phyloP scores from a whole-genome alignment of 768 basidiomycete species.

The Daedaleopsis nitida region DNA sequence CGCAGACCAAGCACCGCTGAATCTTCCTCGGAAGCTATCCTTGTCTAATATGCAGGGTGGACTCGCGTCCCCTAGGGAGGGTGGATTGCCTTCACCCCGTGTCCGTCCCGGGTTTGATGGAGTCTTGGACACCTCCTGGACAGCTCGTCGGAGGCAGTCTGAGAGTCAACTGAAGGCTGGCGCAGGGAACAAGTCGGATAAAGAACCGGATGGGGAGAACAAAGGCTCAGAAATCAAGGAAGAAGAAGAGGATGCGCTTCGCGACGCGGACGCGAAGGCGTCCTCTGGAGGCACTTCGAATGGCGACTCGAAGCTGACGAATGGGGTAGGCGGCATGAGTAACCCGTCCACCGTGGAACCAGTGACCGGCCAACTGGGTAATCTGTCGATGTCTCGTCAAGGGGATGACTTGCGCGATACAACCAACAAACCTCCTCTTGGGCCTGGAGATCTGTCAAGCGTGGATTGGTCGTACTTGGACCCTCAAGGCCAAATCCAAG shows the following conservation, averaged over 20 bases:
- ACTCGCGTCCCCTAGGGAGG: constrained; percentile 60
- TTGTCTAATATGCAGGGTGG: constrained; percentile 57
- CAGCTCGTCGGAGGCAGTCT: constrained; percentile 62
- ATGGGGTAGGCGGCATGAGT: background rate
- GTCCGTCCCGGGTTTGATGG: constrained; percentile 71
- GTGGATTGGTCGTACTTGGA: constrained; percentile 94
- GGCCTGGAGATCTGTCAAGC: constrained; percentile 52
- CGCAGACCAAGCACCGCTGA: constrained; percentile 59
- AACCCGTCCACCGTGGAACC: background rate
- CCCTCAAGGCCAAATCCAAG: constrained; percentile 90
- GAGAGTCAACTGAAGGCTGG: constrained; percentile 51
- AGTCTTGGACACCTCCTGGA: constrained; percentile 75
- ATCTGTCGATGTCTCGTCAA: constrained; percentile 4
- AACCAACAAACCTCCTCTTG: constrained; percentile 38
- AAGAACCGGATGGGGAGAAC: constrained; percentile 44
- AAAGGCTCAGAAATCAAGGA: constrained; percentile 58
- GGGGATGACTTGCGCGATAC: constrained; percentile 15
- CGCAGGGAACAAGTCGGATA: constrained; percentile 25
- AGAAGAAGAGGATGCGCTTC: constrained; percentile 47
- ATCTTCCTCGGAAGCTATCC: constrained; percentile 68
- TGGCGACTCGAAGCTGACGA: background rate
- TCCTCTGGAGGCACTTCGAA: constrained; percentile 1
- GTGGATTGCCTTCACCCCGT: constrained; percentile 64
- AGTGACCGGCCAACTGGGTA: constrained; percentile 3
- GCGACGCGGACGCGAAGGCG: background rate